phyloP scores from a whole-genome alignment of 1,284 basidiomycete genomes.

The Boletus smithii region DNA sequence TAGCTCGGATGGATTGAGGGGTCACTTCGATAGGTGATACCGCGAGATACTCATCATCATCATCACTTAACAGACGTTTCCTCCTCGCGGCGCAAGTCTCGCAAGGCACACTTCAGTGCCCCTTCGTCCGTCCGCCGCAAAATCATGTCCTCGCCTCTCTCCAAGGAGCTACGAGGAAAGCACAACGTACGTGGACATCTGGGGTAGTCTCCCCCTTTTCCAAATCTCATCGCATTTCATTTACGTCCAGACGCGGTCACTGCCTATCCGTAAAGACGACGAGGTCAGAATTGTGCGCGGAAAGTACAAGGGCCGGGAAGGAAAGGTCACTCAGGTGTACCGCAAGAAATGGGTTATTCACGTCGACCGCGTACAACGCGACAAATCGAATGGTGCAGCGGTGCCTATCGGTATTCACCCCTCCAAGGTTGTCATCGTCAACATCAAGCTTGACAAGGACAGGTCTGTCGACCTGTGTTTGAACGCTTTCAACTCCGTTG shows the following conservation, averaged over 20 bases:
- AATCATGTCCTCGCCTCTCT: slow-evolving; percentile 95
- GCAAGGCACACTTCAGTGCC: slow-evolving; percentile 94
- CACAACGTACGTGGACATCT: slow-evolving; percentile 70
- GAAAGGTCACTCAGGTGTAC: slow-evolving; percentile 96
- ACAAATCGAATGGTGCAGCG: slow-evolving; percentile 97
- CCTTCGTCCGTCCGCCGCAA: slow-evolving; percentile 93
- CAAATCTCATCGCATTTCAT: not conserved
- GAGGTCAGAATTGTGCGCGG: slow-evolving; percentile 96
- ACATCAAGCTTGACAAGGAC: slow-evolving; percentile 88
- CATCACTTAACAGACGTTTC: slow-evolving; percentile 60
- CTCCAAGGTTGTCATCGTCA: slow-evolving; percentile 94
- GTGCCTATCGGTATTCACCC: slow-evolving; percentile 95
- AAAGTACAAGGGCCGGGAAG: slow-evolving; percentile 98
- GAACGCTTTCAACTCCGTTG: not conserved
- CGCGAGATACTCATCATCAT: slow-evolving; percentile 25
- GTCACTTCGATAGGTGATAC: slow-evolving; percentile 26
- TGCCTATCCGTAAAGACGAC: slow-evolving; percentile 97
- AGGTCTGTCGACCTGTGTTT: slow-evolving; percentile 44
- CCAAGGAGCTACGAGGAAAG: slow-evolving; percentile 92
- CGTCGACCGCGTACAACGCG: slow-evolving; percentile 96
- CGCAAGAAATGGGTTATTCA: slow-evolving; percentile 99
- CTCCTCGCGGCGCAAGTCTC: slow-evolving; percentile 91
- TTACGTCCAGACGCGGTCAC: slow-evolving; percentile 71
- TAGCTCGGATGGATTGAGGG: slow-evolving; percentile 43
- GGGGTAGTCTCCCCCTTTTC: not conserved